Evolutionary conservation across 192 early-diverging fungal genomes (phyloP), one percentile per base, ranked within the genome.

Genomic region (Coemansia sp.): DNA sequence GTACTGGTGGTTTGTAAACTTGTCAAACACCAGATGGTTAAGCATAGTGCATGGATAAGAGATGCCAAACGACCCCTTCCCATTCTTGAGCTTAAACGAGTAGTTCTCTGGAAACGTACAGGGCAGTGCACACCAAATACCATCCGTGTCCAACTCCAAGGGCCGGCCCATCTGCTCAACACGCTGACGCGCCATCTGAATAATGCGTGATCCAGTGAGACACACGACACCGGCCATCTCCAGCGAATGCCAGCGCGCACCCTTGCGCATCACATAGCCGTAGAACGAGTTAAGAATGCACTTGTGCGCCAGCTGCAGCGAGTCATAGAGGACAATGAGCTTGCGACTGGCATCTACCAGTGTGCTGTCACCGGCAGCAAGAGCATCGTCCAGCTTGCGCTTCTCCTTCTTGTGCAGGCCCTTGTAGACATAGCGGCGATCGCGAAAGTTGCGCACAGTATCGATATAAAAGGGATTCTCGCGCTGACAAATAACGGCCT

Each of bases 171-270:
- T 72, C 47, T 89, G 85, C 65, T 99, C 97, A 2, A 99, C 87
- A 9, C 93, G 82, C 43, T 86, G 72, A 8, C 94, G 83, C 5
- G 97, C 97, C 78, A 96, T 83, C 64, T 99, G 97, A 67, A 99
- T 99, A 56, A 99, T 96, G 32, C 81, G 87, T 9, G 97, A 86
- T 4, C 97, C 97, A 4, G 94, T 99, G 48, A 94, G 56, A 69
- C 97, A 99, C 35, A 97, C 94, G 20, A 99, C 92, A 17, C 97
- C 97, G 0, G 93, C 97, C 97, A 99, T 99, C 71, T 96, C 93
- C 79, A 99, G 86, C 8, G 93, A 96, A 67, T 93, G 93, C 97
- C 97, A 99, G 29, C 97, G 84, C 1, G 94, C 90, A 5, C 94
- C 94, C 78, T 95, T 99, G 50, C 94, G 77, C 97, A 97, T 99